These are phyloP conservation scores for Ramularia collo-cygni DNA, from an alignment of 2,329 filamentous ascomycete species.

Conservation along the genomic window DNA sequence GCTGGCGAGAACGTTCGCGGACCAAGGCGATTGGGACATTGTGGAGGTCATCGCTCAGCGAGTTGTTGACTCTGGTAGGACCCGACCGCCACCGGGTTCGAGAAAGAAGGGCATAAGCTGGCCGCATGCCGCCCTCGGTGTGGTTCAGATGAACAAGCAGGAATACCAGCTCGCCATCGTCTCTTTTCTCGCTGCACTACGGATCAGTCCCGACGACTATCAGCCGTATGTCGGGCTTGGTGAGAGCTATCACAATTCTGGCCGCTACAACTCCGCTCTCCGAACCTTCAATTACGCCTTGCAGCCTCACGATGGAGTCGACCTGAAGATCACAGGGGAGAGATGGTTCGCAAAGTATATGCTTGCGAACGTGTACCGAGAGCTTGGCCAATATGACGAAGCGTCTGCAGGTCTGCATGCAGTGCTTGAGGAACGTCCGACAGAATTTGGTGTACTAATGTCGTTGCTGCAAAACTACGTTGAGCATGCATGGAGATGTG, in stretches of 20 bases:
- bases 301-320: conserved; percentile 57
- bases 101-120: conserved; percentile 91
- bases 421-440: conserved; percentile 60
- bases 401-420: conserved; percentile 69
- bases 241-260: conserved; percentile 95
- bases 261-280: conserved; percentile 85
- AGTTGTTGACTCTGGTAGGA: conserved; percentile 90
- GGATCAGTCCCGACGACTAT: conserved; percentile 79
- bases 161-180: conserved; percentile 83
- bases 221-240: conserved; percentile 94
- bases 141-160: conserved; percentile 90
- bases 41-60: conserved; percentile 88
- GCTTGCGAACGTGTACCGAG: conserved; percentile 88
- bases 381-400: conserved; percentile 82
- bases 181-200: conserved; percentile 82
- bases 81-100: conserved; percentile 81
- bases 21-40: conserved; percentile 90
- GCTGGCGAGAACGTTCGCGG: conserved; percentile 77
- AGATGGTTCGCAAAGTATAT: conserved; percentile 97
- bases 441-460: conserved; percentile 80
- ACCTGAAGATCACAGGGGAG: conserved; percentile 54
- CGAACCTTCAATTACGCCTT: conserved; percentile 85
- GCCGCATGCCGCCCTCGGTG: conserved; percentile 89
- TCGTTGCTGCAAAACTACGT: conserved; percentile 82
- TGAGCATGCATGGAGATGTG: conserved; percentile 68